Conservation (phyloP, 176 grass and related monocot genomes). For the Saccharum officinarum region DNA sequence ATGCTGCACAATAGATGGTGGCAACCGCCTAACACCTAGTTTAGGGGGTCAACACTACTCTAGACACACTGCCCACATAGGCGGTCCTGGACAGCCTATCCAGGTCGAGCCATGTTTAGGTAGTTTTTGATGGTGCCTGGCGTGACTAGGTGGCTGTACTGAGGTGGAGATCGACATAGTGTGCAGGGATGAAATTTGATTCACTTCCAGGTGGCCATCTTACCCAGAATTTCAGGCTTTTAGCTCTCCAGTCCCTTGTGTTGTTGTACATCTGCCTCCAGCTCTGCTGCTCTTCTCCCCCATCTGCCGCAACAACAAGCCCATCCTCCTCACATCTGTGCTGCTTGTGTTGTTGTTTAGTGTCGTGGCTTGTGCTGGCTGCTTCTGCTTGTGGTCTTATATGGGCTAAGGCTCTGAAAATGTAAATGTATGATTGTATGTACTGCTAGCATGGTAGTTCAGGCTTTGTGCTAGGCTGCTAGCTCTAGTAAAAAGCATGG, state of each 20-base stretch:
- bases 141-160: not conserved
- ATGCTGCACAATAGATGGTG: not conserved
- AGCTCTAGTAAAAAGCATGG: not conserved
- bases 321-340: not conserved
- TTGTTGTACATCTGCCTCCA: not conserved
- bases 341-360: not conserved
- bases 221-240: not conserved
- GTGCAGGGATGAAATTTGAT: not conserved
- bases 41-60: not conserved
- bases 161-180: not conserved
- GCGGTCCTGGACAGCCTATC: not conserved
- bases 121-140: not conserved
- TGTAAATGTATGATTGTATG: not conserved
- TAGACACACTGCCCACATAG: not conserved
- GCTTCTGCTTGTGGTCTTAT: not conserved
- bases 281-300: not conserved
- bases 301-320: not conserved
- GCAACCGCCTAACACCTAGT: not conserved
- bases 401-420: not conserved
- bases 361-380: not conserved
- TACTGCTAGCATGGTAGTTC: not conserved
- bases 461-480: not conserved
- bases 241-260: not conserved
- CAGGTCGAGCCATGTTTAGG: not conserved
- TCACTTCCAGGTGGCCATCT: not conserved